These are phyloP conservation scores for Paramecium biaurelia DNA, from an alignment of 73 alveolate species.

Conservation along the genomic window DNA sequence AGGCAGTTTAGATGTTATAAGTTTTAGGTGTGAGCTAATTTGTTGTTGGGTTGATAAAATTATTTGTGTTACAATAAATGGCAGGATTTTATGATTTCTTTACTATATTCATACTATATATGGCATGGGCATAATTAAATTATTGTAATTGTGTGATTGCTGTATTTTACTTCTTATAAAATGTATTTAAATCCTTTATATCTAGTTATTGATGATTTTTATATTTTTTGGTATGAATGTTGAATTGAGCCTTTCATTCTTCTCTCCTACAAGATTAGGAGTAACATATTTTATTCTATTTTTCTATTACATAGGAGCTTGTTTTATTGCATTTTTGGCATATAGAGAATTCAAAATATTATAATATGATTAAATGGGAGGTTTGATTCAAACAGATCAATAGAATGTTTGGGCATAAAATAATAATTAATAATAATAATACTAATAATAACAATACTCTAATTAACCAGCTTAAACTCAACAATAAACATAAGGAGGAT, in stretches of 20 bases:
- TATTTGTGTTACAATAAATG: not conserved
- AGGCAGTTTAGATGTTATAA: not conserved
- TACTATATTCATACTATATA: not conserved
- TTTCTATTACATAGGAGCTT: not conserved
- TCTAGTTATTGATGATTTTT: not conserved
- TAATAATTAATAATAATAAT: not conserved
- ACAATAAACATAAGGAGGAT: not conserved
- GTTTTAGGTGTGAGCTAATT: not conserved
- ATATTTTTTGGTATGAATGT: constrained; percentile 28
- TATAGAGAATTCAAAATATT: constrained; percentile 41
- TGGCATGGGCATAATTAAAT: constrained; percentile 51
- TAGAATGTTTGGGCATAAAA: not conserved
- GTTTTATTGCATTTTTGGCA: constrained; percentile 4
- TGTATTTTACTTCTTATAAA: not conserved
- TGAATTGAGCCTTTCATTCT: not conserved
- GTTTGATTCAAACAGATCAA: not conserved
- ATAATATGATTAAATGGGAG: not conserved
- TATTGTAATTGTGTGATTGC: not conserved
- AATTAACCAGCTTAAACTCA: not conserved
- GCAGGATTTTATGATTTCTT: not conserved
- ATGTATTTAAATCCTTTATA: not conserved
- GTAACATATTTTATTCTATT: not conserved
- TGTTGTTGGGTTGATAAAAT: not conserved
- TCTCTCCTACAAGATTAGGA: not conserved
- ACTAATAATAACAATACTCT: not conserved